phyloP scores from a whole-genome alignment of 2,329 filamentous ascomycete genomes.

The Alternaria panax region DNA sequence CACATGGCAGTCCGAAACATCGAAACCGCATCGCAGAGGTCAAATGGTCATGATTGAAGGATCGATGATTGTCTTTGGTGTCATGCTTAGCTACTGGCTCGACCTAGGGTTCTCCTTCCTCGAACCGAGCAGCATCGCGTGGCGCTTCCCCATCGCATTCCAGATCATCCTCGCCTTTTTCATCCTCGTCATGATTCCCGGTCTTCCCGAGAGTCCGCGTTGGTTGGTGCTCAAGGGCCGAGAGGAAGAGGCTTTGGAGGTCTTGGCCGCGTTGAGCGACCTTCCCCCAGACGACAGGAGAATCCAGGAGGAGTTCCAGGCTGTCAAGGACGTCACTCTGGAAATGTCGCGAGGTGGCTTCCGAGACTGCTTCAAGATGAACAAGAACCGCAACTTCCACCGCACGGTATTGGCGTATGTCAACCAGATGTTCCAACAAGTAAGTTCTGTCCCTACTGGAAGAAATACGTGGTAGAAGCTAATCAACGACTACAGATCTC shows the following conservation, averaged over 20 bases:
- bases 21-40: constrained; percentile 55
- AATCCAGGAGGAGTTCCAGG: constrained; percentile 46
- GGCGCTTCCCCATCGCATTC: constrained; percentile 62
- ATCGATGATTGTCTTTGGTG: constrained; percentile 55
- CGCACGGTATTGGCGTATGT: constrained; percentile 54
- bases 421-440: constrained; percentile 57
- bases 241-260: constrained; percentile 54
- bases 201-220: constrained; percentile 54
- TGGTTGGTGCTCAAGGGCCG: constrained; percentile 61
- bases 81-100: constrained; percentile 53
- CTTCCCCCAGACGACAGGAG: constrained; percentile 49
- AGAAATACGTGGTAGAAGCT: background rate
- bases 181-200: constrained; percentile 59
- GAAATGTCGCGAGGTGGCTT: constrained; percentile 58
- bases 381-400: constrained; percentile 55
- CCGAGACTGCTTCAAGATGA: constrained; percentile 66
- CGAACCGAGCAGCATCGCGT: constrained; percentile 50
- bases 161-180: constrained; percentile 66
- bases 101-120: constrained; percentile 60
- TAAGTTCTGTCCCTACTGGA: constrained; percentile 10
- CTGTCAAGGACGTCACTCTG: constrained; percentile 49
- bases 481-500: constrained; percentile 45
- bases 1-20: constrained; percentile 58
- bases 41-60: constrained; percentile 59
- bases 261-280: constrained; percentile 49